Base-by-base conservation (phyloP, 352 stramenopile species). In the Globisporangium radiosum region DNA sequence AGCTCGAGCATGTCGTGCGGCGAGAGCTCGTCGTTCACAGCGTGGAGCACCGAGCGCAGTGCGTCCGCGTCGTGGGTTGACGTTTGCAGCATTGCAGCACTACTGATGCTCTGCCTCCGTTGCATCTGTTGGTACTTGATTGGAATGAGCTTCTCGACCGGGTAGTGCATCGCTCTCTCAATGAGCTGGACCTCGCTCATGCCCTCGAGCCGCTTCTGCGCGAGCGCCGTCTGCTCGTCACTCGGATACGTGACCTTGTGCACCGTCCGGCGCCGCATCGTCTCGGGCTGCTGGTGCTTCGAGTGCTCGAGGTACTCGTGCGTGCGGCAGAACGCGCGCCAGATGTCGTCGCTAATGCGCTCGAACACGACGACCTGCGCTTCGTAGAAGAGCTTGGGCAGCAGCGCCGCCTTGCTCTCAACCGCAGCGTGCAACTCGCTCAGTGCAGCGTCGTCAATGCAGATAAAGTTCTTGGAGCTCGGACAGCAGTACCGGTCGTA, bases 181-280 rank as follows among this genome's bases (percentile, higher is more conserved):
- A 91, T 91, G 39, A 91, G 73, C 66, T 91, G 78, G 54, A 88
- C 72, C 55, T 91, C 81, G 25, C 79, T 70, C 55, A 85, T 65
- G 11, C 39, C 47, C 37, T 89, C 78, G 19, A 91, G 68, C 45
- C 85, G 85, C n/a, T 76, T 63, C 11, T 83, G 69, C 9, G 74
- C 47, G 7, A 69, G 57, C 48, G 87, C 75, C 33, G 49, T 78
- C 50, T 87, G 70, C 63, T 90, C 77, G 36, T 40, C 52, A 13
- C 40, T 60, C 25, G 59, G 53, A 19, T 56, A 45, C 25, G 52
- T 59, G 17, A 57, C 39, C 15, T 47, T 25, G 7, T 52, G 58
- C 43, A 8, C 11, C 17, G 37, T 52, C 11, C 5, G 5, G 44
- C 14, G 44, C 44, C 11, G 14, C 39, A 51, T 45, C 10, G 60